These are phyloP conservation scores for Hsuehochloa calcarea DNA, from an alignment of 176 grass and related monocot genomes.

Conservation along the genomic window DNA sequence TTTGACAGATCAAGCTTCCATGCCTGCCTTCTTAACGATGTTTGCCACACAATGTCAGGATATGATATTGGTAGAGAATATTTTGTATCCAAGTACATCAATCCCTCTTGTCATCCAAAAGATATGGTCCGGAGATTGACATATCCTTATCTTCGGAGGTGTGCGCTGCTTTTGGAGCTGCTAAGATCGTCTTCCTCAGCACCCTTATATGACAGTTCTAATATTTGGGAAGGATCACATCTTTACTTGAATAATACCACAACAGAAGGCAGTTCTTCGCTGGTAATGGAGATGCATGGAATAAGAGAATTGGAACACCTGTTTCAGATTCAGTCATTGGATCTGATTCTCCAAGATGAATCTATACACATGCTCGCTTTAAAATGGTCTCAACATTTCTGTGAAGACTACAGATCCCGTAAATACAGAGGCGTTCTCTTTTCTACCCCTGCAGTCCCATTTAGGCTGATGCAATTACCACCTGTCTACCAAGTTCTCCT, in stretches of 20 bases:
- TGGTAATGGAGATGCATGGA: conserved; percentile 59
- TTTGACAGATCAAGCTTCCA: conserved; percentile 79
- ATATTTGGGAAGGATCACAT: conserved; percentile 80
- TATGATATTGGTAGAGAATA: conserved; percentile 61
- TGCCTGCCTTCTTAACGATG: conserved; percentile 58
- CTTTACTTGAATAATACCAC: conserved; percentile 46
- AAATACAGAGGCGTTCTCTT: conserved; percentile 55
- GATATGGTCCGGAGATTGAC: conserved; percentile 83
- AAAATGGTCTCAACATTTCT: conserved; percentile 93
- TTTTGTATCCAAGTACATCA: conserved; percentile 82
- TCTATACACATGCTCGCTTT: conserved; percentile 54
- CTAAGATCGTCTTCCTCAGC: conserved; percentile 49
- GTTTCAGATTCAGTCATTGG: conserved; percentile 74
- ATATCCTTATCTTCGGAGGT: conserved; percentile 90
- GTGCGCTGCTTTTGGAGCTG: conserved; percentile 80
- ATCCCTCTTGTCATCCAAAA: conserved; percentile 62
- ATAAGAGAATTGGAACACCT: conserved; percentile 74
- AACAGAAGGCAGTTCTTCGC: conserved; percentile 41
- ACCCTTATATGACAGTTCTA: conserved; percentile 69
- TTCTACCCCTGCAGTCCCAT: conserved; percentile 70
- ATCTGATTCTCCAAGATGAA: conserved; percentile 73
- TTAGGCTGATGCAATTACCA: conserved; percentile 91
- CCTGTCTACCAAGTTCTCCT: conserved; percentile 88
- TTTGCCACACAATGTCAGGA: conserved; percentile 72
- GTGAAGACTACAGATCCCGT: conserved; percentile 56